These are phyloP conservation scores for Fusarium sp. DNA, from an alignment of 2,329 filamentous ascomycete species.

Conservation along the genomic window DNA sequence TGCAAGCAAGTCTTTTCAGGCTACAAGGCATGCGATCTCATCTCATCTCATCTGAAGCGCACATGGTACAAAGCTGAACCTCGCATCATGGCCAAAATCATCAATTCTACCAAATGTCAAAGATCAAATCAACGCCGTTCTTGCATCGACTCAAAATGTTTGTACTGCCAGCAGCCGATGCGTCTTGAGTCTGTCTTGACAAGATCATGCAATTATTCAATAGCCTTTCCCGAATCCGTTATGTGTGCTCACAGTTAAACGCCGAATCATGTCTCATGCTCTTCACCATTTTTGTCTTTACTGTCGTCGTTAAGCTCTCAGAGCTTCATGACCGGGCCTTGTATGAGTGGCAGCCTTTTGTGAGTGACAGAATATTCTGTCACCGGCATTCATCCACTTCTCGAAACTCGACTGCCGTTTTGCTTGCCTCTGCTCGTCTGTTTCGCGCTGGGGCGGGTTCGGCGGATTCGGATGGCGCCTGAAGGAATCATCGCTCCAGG, in stretches of 20 bases:
- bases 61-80: not conserved
- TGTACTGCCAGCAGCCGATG: not conserved
- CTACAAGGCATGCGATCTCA: not conserved
- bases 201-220: constrained; percentile 3
- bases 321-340: constrained; percentile 20
- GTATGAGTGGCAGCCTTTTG: constrained; percentile 24
- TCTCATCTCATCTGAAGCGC: not conserved
- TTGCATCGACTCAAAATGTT: not conserved
- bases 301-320: not conserved
- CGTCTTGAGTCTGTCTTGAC: not conserved
- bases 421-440: constrained; percentile 23
- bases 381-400: constrained; percentile 41
- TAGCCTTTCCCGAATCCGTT: not conserved
- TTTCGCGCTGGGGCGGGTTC: not conserved
- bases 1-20: not conserved
- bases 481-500: constrained; percentile 7
- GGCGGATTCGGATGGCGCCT: constrained; percentile 1
- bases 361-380: constrained; percentile 38
- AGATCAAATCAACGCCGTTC: not conserved
- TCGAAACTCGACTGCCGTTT: constrained; percentile 39
- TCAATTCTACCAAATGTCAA: constrained; percentile 5
- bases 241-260: constrained; percentile 6
- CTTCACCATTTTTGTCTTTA: not conserved
- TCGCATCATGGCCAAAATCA: constrained; percentile 3
- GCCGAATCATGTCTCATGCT: constrained; percentile 1